Evolutionary conservation across 352 stramenopile species (phyloP), one percentile per base, ranked within the genome.

Genomic region (Phytophthora hibernalis): DNA sequence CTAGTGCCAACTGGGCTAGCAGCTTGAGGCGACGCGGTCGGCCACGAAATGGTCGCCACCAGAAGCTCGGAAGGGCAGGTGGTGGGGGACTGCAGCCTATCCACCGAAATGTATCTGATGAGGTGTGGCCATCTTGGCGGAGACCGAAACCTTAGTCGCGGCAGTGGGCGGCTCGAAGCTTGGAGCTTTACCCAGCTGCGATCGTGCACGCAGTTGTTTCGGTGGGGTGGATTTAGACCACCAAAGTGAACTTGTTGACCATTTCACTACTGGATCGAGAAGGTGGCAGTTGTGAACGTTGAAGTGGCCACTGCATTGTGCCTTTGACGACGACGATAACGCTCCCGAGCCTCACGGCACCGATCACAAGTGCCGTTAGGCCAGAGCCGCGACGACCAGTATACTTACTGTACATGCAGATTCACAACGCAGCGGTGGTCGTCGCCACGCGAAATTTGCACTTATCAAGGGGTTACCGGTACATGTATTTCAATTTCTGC

Each of bases 41-140:
- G 30, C 21, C 5, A 18, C n/a, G 21, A 60, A 24, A n/a, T 61
- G 51, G 51, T 38, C 33, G 51, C 43, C 51, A n/a, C 51, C 60
- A 67, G 43, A 52, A 56, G 51, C 49, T 55, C 35, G 33, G 18
- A 45, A 45, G 38, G 51, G 44, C 33, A 62, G 26, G 51, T 56
- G 24, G 42, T 2, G 28, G 40, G 16, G 5, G 16, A 51, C 35
- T 18, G 16, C 21, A 26, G 20, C 28, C 37, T 44, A 54, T 54
- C 53, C 53, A 58, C 44, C 10, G 44, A 48, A 49, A 21, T 12
- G 26, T 26, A 45, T 33, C 18, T 42, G 42, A 10, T 15, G 26
- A 31, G 26, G 26, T 8, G 26, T 31, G 26, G 4, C 26, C 26
- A 31, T 31, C 26, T 31, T 31, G 26, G 26, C 26, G 26, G 26